Evolutionary conservation across 805 yeast species (phyloP), one percentile per base, ranked within the genome.

Genomic region (Priceomyces medius): DNA sequence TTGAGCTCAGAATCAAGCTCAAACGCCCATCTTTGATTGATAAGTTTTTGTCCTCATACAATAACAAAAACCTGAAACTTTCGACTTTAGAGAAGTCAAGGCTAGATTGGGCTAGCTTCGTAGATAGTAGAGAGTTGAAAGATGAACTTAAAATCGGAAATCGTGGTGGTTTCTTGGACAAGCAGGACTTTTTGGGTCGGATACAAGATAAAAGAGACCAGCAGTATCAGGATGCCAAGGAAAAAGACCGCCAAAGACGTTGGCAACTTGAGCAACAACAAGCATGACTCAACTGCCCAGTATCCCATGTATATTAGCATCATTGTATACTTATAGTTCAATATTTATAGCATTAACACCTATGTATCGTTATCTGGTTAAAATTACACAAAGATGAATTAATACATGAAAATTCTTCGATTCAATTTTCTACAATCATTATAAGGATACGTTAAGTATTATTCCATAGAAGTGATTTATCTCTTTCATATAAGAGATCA

Each of bases 71-170:
- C 23, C 63, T 50, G 51, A 91, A 88, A 58, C 71, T 93, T 46
- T 86, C 95, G 18, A 93, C 99, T 0, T 68, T 93, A 48, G 98
- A 93, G 59, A 93, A 93, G 63, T 86, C 96, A 1, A 73, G 95
- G 47, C 71, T 93, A 38, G 99, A 93, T 63, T 93, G 98, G 96
- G 95, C 95, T 1, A 80, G 86, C 35, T 89, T 86, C 64, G 97
- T 93, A 21, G 97, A 91, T 63, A 76, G 85, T 49, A 81, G 83
- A 48, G 89, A 89, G 42, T 82, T 93, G 35, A 74, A 78, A 39
- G 97, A 88, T 49, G 99, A 93, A 47, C 76, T 93, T 56, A 76
- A 74, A 36, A 74, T 78, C 42, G 85, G 83, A 56, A 90, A 89
- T 59, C 90, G 86, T 68, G 93, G 83, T 39, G 99, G 99, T 7